Percentiles rank a stretch among this genome's conserved stretches.
These are phyloP conservation scores for Rhodotorula babjevae DNA, from an alignment of 768 basidiomycete species.

Conservation along the genomic window DNA sequence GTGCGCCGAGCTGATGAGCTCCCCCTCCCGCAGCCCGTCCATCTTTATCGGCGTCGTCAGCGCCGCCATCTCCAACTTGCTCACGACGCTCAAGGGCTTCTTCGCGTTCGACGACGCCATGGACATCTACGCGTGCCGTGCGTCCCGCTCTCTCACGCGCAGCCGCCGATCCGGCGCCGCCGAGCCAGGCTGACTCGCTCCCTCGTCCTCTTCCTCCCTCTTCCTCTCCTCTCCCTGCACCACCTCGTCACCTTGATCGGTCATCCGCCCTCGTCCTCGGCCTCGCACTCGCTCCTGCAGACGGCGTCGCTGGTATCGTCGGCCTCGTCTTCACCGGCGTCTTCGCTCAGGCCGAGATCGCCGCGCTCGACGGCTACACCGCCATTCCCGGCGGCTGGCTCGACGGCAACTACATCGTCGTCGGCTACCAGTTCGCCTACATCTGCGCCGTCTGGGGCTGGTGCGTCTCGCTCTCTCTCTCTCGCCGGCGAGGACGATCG, in stretches of 20 bases:
- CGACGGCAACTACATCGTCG: slow-evolving; percentile 59
- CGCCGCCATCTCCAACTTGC: slow-evolving; percentile 82
- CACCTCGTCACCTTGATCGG: too few relatives aligned
- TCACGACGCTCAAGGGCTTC: slow-evolving; percentile 79
- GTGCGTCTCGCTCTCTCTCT: slow-evolving; percentile 50
- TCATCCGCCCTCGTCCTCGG: background rate
- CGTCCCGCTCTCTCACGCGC: slow-evolving; percentile 44
- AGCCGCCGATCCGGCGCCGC: too few relatives aligned
- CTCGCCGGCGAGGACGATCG: slow-evolving; percentile 43
- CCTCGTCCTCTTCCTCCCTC: background rate
- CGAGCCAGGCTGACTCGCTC: background rate
- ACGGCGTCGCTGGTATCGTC: slow-evolving; percentile 49
- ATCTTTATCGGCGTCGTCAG: slow-evolving; percentile 80
- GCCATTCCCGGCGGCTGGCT: slow-evolving; percentile 75
- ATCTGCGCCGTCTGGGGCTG: slow-evolving; percentile 46
- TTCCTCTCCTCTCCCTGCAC: too few relatives aligned
- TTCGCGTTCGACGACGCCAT: slow-evolving; percentile 41
- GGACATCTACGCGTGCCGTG: slow-evolving; percentile 75
- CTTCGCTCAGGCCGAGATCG: slow-evolving; percentile 72
- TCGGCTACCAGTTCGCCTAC: slow-evolving; percentile 72
- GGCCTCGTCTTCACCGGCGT: slow-evolving; percentile 67
- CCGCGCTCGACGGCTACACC: slow-evolving; percentile 69
- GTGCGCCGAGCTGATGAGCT: background rate
- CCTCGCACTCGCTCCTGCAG: slow-evolving; percentile 1
- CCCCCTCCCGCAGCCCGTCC: slow-evolving; percentile 54